Evolutionary conservation across 192 early-diverging fungal species (phyloP), one percentile per base, ranked within the genome.

Genomic region (Backusella liffmaniae): DNA sequence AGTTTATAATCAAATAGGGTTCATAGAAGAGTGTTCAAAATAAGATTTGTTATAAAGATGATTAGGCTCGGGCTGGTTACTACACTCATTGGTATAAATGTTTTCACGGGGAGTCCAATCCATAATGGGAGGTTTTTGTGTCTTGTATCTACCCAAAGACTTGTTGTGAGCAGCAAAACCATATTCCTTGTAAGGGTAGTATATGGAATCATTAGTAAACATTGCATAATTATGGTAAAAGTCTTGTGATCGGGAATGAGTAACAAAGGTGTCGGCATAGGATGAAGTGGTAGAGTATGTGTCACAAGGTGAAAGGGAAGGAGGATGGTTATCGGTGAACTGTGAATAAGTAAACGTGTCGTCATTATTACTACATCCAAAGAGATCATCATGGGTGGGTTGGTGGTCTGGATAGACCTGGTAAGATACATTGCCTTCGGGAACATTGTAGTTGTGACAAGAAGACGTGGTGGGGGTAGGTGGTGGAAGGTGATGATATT

Each of bases 291-390:
- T 71, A 7, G 70, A 71, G 23, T 71, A 71, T 13, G 70, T 39
- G 39, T 71, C 70, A 71, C 70, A 71, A 49, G 70, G 70, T 26
- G 70, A 71, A 30, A 71, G 70, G 26, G 70, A 71, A 4, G 70
- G 44, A 30, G 70, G 34, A 41, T 71, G 21, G 41, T 29, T 67
- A 36, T 71, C 70, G 23, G 70, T 32, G 10, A 30, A 18, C 26
- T 71, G 35, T 44, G 44, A 71, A 69, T 69, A 69, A 21, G 35
- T 69, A 10, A 69, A 10, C 37, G 34, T 71, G 56, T 41, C 26
- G 16, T 71, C 70, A 32, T 71, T 44, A 49, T 21, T 49, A 44
- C 15, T 44, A 7, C 46, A 49, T 8, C 44, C 70, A 49, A 49
- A 71, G 29, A 71, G 15, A 42, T 49, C 44, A 30, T 29, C 23